Base-by-base conservation (phyloP, 164 flowering plant genomes). In the Stephania yunnanensis region DNA sequence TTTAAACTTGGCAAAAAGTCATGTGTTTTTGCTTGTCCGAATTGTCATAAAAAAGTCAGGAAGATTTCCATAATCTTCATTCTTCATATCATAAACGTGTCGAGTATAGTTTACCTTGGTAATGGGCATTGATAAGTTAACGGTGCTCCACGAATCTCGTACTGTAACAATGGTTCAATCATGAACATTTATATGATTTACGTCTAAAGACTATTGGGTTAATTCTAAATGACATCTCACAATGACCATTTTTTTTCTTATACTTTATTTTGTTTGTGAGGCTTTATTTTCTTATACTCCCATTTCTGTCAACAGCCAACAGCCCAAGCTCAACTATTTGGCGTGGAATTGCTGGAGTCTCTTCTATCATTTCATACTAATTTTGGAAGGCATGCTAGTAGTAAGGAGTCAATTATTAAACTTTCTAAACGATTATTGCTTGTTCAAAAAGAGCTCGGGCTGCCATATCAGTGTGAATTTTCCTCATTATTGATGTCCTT, bases 371-470 rank as follows among this genome's bases (percentile, higher is more conserved):
- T 81, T 11, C 83, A 53, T 67, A 25, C 78, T n/a, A 78, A 83
- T 84, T 74, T 78, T 76, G 52, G 77, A 68, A 80, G 71, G 73
- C 78, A 64, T 44, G 72, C 70, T 79, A 76, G 80, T 77, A 83
- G 82, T 44, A 78, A 70, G 76, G 97, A 90, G 76, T 75, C 80
- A 53, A 72, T 87, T 77, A 73, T 88, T 76, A 86, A 87, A 68
- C 77, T 91, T 20, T 78, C 86, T 48, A 88, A 77, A 78, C 84
- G 79, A 30, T 72, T 92, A 68, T 73, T 94, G 79, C 72, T 73
- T 75, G 84, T 79, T 46, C 95, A 91, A 70, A 88, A 83, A 73
- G 92, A 91, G 76, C 87, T 87, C 71, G 86, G 87, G 36, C 75
- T 96, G 83, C 84, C 46, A 55, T 92, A 82, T 80, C 36, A 83